Evolutionary conservation across 305 asterid genomes (phyloP).

Genomic region (Stenogyne calaminthoides): DNA sequence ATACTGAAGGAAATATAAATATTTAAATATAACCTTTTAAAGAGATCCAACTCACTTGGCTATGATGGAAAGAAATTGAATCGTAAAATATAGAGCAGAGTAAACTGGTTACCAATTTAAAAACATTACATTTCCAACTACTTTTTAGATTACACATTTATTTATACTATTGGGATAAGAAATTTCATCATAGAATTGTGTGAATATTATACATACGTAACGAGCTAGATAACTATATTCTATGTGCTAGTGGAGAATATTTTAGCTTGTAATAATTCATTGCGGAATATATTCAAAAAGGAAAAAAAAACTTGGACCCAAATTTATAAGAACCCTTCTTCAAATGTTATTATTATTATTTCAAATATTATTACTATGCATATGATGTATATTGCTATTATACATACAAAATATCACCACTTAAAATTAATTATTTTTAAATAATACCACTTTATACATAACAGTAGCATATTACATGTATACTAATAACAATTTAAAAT

Average conservation of each 20-base stretch:
- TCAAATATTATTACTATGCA: too few relatives aligned
- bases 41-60: neutral
- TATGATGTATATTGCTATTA: too few relatives aligned
- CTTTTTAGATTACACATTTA: neutral
- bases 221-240: neutral
- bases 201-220: neutral
- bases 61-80: neutral
- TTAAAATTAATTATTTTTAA: too few relatives aligned
- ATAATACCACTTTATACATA: too few relatives aligned
- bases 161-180: neutral
- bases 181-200: neutral
- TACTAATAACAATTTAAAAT: too few relatives aligned
- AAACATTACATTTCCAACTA: neutral
- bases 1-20: too few relatives aligned
- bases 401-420: too few relatives aligned
- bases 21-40: neutral
- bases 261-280: neutral
- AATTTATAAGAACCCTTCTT: too few relatives aligned
- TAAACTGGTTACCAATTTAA: neutral
- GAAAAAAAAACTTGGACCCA: too few relatives aligned
- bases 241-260: neutral
- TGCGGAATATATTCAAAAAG: neutral
- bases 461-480: too few relatives aligned
- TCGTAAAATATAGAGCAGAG: neutral
- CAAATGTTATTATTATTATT: too few relatives aligned